These are phyloP conservation scores for Trichocladium uniseriatum DNA, from an alignment of 495 filamentous ascomycete genomes.

Conservation along the genomic window DNA sequence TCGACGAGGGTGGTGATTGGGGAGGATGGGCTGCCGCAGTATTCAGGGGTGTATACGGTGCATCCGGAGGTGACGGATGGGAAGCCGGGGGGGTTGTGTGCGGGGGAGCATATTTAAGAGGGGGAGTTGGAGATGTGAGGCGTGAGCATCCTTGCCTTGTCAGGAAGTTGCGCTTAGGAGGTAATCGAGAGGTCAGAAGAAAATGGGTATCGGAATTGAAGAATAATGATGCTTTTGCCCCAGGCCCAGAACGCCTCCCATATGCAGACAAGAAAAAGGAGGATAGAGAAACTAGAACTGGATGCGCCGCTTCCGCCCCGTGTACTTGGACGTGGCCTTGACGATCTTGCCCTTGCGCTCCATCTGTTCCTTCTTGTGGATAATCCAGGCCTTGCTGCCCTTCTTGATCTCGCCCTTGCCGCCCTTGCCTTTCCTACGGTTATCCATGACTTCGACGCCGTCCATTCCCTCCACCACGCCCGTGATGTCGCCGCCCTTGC, in stretches of 20 bases:
- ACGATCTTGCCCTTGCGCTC: constrained; percentile 88
- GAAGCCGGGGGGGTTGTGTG: constrained; percentile 56
- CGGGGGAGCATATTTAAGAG: constrained; percentile 57
- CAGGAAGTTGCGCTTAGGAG: no score
- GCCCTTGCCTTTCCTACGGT: constrained; percentile 44
- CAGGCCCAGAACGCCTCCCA: constrained; percentile 13
- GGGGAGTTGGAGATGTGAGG: constrained; percentile 37
- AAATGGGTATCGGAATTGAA: constrained; percentile 20
- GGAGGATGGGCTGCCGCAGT: constrained; percentile 24
- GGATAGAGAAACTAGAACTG: constrained; percentile 29
- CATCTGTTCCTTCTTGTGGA: constrained; percentile 94
- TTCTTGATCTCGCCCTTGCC: constrained; percentile 53
- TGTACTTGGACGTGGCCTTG: constrained; percentile 84
- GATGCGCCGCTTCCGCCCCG: constrained; percentile 71
- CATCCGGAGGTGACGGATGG: constrained; percentile 31
- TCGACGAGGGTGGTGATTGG: constrained; percentile 29
- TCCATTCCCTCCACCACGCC: constrained; percentile 80
- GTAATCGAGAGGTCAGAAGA: no score
- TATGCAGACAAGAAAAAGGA: constrained; percentile 5
- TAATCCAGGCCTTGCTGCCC: constrained; percentile 81
- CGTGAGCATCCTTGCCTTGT: no score
- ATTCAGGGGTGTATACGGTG: constrained; percentile 25
- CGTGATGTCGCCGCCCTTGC: constrained; percentile 66
- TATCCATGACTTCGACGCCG: constrained; percentile 74
- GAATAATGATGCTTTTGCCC: constrained; percentile 4